Evolutionary conservation across 2,329 filamentous ascomycete species (phyloP), one percentile per base, ranked within the genome.

Genomic region (Cadophora malorum): DNA sequence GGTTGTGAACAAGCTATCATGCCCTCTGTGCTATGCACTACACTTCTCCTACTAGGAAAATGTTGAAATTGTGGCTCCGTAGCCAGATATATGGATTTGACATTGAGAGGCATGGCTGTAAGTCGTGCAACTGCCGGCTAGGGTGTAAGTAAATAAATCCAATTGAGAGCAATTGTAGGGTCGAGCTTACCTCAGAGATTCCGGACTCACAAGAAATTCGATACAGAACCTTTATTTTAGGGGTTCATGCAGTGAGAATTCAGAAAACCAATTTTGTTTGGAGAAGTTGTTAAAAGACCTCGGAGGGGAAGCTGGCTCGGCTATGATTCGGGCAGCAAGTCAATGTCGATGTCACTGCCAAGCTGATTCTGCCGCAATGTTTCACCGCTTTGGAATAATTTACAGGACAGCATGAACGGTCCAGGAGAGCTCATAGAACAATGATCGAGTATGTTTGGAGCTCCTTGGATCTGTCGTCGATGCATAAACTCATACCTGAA

Each of bases 1-100:
- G 96, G 94, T 79, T 98, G 95, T 1, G 93, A 92, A 78, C 91
- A 96, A 12, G 94, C 87, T 59, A 98, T 92, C 67, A 98, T 97
- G 56, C 94, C 95, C 76, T 94, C 91, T 5, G 92, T 94, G 79
- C 93, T 97, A 79, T 98, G 94, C 14, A 98, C 93, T 14, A 97
- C 94, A 74, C 95, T 97, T 70, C 96, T 85, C 49, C 95, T 88
- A 74, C 93, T 96, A 10, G 92, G 80, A 77, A 93, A 95, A 70
- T 86, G 85, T 69, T 84, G 81, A 75, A 92, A 89, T 66, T 82
- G 80, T 1, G 75, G 74, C 16, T 75, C 70, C 52, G 61, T 35
- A 23, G 73, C 70, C 14, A 76, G 74, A 62, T 73, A 78, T n/a
- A 78, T 69, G n/a, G 76, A 74, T 33, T 71, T 73, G 19, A 74